Base-by-base conservation (phyloP, 441 rosid genomes). In the Codiaeum variegatum region DNA sequence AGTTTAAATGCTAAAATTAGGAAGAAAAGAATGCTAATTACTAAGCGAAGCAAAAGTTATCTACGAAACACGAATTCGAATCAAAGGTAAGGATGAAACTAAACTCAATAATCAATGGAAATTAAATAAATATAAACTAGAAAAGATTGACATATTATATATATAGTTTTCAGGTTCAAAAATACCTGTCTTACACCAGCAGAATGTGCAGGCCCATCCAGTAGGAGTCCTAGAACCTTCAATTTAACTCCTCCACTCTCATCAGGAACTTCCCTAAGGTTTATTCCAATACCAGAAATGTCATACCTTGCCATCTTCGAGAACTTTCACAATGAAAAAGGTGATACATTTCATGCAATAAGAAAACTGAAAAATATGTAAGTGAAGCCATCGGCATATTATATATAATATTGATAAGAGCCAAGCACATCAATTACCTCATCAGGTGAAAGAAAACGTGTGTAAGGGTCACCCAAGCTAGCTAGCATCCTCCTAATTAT, bases 231-330 rank as follows among this genome's bases (percentile, higher is more conserved):
- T 56, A 88, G 81, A 26, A 94, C 95, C 88, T 84, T 94, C 81
- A 94, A 64, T 77, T 83, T 94, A 40, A 80, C 85, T 62, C 51
- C 80, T 71, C 95, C 97, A 80, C 66, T 86, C 54, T 76, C 83
- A 62, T 87, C 92, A 23, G 90, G 88, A 83, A 90, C 81, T 81
- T 94, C 98, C 89, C 92, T 84, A 76, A 94, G 87, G 88, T 94
- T 92, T 72, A 94, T 80, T 70, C 98, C 98, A 69, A 94, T 85
- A 79, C 98, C 98, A 54, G 88, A 84, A 78, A 94, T 86, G 79
- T 94, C 97, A 82, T 92, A 94, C 83, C 95, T 87, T 12, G 91
- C 97, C 97, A 94, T 92, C 91, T 86, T 94, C 75, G 98, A 85
- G 76, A 94, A 90, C 98, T 93, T 88, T 77, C 76, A 75, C 71